phyloP scores from a whole-genome alignment of 2,329 filamentous ascomycete genomes.

The Fusarium irregulare region DNA sequence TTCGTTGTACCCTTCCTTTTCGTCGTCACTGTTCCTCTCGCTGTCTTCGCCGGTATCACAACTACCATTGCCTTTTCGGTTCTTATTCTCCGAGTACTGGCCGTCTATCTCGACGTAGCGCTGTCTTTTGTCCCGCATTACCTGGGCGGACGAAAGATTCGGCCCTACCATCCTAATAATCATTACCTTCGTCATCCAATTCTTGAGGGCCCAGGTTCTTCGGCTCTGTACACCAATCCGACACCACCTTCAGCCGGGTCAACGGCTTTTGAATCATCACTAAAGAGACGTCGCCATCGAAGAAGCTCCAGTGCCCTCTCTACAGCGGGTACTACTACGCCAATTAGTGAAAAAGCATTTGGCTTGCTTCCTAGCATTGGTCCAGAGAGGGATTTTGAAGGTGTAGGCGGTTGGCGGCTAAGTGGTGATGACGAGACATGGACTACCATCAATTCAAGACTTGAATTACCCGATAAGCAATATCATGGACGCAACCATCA shows the following conservation, averaged over 20 bases:
- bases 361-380: conserved; percentile 61
- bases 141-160: conserved; percentile 56
- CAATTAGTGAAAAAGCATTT: conserved; percentile 52
- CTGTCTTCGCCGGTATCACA: conserved; percentile 72
- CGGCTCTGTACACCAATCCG: conserved; percentile 9
- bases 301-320: conserved; percentile 53
- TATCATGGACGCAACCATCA: conserved; percentile 55
- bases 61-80: conserved; percentile 70
- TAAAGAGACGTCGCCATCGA: conserved; percentile 48
- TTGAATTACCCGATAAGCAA: conserved; percentile 61
- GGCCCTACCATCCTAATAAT: conserved; percentile 42
- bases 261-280: conserved; percentile 31
- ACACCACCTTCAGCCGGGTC: conserved; percentile 32
- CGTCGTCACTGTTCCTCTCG: conserved; percentile 71
- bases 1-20: conserved; percentile 72
- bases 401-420: conserved; percentile 68
- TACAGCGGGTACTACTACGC: conserved; percentile 49
- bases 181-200: conserved; percentile 28
- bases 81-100: conserved; percentile 68
- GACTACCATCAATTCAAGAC: conserved; percentile 64
- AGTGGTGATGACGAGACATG: conserved; percentile 59
- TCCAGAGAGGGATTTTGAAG: conserved; percentile 68
- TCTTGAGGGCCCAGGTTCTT: conserved; percentile 20
- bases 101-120: conserved; percentile 73
- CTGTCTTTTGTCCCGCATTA: conserved; percentile 68